Evolutionary conservation across 164 flowering plant species (phyloP).

Genomic region (Liriodendron chinense): DNA sequence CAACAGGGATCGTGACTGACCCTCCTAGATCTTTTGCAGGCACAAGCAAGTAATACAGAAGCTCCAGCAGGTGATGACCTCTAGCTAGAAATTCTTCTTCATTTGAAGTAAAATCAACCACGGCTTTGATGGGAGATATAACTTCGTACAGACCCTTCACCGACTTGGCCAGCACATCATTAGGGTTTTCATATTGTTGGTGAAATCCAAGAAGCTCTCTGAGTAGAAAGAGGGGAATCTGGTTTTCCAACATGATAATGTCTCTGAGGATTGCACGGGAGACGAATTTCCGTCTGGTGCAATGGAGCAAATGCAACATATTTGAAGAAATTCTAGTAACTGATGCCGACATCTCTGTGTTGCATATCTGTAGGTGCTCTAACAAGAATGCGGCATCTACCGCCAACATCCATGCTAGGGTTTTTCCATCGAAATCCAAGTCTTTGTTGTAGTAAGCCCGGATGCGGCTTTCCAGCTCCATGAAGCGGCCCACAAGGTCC

Average conservation of each 20-base stretch:
- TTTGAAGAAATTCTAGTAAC: neutral
- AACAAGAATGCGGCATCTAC: conserved; percentile 31
- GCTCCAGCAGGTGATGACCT: conserved; percentile 32
- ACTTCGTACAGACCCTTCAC: conserved; percentile 30
- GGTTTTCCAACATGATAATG: conserved; percentile 25
- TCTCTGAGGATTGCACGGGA: conserved; percentile 24
- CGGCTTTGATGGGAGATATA: conserved; percentile 31
- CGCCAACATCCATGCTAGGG: conserved; percentile 29
- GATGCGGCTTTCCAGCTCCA: conserved; percentile 19
- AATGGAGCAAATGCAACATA: conserved; percentile 18
- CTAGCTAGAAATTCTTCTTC: neutral
- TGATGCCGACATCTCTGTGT: conserved; percentile 7
- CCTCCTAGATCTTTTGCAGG: neutral
- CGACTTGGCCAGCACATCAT: conserved; percentile 23
- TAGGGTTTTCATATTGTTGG: conserved; percentile 13
- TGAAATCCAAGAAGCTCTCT: neutral
- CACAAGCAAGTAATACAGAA: conserved; percentile 25
- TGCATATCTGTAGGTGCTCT: conserved; percentile 20
- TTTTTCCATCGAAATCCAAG: conserved; percentile 21
- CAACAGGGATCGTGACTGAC: neutral
- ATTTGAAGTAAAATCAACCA: neutral
- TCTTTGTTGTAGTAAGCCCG: conserved; percentile 23
- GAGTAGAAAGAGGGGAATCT: conserved; percentile 9
- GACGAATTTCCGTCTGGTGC: conserved; percentile 14
- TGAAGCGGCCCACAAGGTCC: conserved; percentile 9